Conservation (phyloP, 73 alveolate genomes). For the Strombidium stylifer region DNA sequence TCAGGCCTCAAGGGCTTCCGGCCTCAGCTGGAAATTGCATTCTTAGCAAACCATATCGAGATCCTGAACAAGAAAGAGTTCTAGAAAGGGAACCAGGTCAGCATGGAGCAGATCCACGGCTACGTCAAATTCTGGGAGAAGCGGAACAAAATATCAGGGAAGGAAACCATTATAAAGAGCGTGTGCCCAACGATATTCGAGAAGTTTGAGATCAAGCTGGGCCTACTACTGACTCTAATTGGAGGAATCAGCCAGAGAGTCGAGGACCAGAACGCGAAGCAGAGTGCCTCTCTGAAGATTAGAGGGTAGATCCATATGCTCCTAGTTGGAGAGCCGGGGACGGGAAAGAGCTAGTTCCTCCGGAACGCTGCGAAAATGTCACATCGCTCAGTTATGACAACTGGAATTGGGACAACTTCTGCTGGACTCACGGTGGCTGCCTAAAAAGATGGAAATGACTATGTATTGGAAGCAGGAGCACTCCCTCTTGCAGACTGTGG, state of each 20-base stretch:
- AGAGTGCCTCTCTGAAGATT: no score
- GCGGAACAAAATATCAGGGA: constrained; percentile 13
- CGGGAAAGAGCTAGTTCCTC: constrained; percentile 81
- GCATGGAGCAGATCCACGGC: constrained; percentile 7
- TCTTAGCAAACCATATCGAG: constrained; percentile 35
- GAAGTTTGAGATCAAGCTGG: constrained; percentile 67
- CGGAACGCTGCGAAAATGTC: constrained; percentile 41
- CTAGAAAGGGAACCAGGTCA: constrained; percentile 5
- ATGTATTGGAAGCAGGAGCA: constrained; percentile 91
- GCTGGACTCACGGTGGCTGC: constrained; percentile 82
- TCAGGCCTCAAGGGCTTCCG: no score
- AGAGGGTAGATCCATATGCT: constrained; percentile 79
- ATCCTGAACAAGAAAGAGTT: constrained; percentile 40
- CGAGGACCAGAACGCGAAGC: constrained; percentile 31
- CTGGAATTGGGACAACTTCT: constrained; percentile 76
- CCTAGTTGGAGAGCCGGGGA: constrained; percentile 87
- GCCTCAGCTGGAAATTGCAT: constrained; percentile 36
- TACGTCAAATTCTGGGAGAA: constrained; percentile 32
- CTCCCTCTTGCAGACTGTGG: constrained; percentile 83
- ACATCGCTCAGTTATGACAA: constrained; percentile 68
- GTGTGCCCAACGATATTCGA: constrained; percentile 62
- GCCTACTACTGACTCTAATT: constrained; percentile 61
- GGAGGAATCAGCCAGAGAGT: constrained; percentile 67
- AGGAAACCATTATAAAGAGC: constrained; percentile 37
- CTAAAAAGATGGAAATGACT: constrained; percentile 76